Percentiles rank a stretch among this genome's conserved stretches.
These are phyloP conservation scores for Taiozyma sp. DNA, from an alignment of 1,139 yeast species.

Conservation along the genomic window DNA sequence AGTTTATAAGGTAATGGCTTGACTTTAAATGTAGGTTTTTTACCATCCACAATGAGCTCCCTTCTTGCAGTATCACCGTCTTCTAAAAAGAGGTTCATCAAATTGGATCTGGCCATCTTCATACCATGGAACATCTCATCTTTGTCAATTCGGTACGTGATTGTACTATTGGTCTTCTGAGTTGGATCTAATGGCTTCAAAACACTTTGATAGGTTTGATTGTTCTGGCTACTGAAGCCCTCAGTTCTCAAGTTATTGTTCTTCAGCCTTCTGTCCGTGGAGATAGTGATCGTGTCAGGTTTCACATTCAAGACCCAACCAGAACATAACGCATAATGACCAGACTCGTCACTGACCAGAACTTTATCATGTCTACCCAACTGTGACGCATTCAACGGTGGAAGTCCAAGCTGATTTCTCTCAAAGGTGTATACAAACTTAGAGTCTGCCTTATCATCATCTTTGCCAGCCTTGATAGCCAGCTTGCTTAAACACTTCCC, in stretches of 20 bases:
- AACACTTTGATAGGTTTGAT: conserved; percentile 50
- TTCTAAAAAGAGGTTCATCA: conserved; percentile 58
- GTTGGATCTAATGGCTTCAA: conserved; percentile 25
- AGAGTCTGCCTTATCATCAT: conserved; percentile 24
- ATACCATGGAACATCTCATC: conserved; percentile 77
- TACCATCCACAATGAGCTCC: conserved; percentile 56
- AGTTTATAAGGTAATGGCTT: conserved; percentile 25
- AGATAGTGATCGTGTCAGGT: conserved; percentile 22
- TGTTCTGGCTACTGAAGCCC: conserved; percentile 38
- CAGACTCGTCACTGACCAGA: conserved; percentile 73
- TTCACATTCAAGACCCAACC: conserved; percentile 51
- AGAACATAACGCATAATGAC: conserved; percentile 69
- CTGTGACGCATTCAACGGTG: conserved; percentile 37
- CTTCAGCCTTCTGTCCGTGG: conserved; percentile 26
- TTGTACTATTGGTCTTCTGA: conserved; percentile 10
- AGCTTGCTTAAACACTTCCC: conserved; percentile 57
- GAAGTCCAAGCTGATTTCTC: conserved; percentile 25
- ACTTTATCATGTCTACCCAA: conserved; percentile 51
- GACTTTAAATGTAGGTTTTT: conserved; percentile 38
- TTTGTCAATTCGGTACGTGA: conserved; percentile 65
- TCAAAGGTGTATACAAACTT: conserved; percentile 45
- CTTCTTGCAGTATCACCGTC: conserved; percentile 54
- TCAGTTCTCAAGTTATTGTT: conserved; percentile 35
- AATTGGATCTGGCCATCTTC: conserved; percentile 71
- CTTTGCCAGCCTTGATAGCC: conserved; percentile 26